These are phyloP conservation scores for Sclerotinia nivalis DNA, from an alignment of 2,329 filamentous ascomycete genomes.

Conservation along the genomic window DNA sequence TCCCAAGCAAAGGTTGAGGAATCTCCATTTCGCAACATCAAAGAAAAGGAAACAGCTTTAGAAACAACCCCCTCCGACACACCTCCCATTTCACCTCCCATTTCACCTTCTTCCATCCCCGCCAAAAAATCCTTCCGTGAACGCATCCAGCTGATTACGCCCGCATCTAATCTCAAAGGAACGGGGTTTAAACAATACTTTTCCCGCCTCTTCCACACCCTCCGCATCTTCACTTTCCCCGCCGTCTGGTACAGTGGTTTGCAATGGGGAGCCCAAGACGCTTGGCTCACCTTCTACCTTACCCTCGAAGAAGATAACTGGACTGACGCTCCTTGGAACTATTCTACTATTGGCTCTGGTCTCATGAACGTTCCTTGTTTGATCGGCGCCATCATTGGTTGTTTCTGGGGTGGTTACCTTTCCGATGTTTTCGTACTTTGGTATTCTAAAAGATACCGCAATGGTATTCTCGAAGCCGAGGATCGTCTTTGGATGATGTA, in stretches of 20 bases:
- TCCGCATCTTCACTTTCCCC: slow-evolving; percentile 59
- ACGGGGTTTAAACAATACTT: slow-evolving; percentile 56
- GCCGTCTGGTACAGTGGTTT: slow-evolving; percentile 58
- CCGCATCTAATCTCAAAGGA: slow-evolving; percentile 54
- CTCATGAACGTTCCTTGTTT: slow-evolving; percentile 60
- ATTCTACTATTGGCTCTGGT: slow-evolving; percentile 53
- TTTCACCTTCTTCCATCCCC: neutral
- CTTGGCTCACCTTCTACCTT: slow-evolving; percentile 60
- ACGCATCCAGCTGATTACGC: slow-evolving; percentile 57
- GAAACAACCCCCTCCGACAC: slow-evolving; percentile 24
- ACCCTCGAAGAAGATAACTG: slow-evolving; percentile 59
- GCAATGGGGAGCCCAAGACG: slow-evolving; percentile 61
- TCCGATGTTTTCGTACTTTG: slow-evolving; percentile 57
- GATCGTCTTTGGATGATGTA: slow-evolving; percentile 43
- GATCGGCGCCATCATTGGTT: slow-evolving; percentile 56
- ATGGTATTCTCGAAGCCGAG: slow-evolving; percentile 45
- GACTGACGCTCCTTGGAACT: slow-evolving; percentile 56
- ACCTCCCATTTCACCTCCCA: slow-evolving; percentile 19
- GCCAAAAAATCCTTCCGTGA: slow-evolving; percentile 53
- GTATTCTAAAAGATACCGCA: slow-evolving; percentile 38
- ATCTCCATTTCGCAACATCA: neutral
- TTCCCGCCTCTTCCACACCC: slow-evolving; percentile 53
- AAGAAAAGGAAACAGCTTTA: slow-evolving; percentile 27
- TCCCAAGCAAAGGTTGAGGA: neutral
- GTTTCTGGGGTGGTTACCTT: slow-evolving; percentile 58